These are phyloP conservation scores for Acanthamoeba healyi DNA, from an alignment of 208 protist genomes.

Conservation along the genomic window DNA sequence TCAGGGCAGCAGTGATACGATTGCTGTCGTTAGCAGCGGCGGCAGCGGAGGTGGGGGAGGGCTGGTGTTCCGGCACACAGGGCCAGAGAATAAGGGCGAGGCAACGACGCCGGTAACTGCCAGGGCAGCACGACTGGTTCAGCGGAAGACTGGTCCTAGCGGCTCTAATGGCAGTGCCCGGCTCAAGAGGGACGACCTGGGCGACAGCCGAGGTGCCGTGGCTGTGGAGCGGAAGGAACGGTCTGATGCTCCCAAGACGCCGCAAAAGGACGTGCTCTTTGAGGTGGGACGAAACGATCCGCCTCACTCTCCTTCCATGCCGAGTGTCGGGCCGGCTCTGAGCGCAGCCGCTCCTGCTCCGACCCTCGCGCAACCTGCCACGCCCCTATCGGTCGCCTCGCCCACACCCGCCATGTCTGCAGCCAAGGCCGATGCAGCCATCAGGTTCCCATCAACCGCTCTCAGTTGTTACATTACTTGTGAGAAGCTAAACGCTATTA, in stretches of 20 bases:
- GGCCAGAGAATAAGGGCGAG: constrained; percentile 28
- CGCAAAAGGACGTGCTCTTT: background rate
- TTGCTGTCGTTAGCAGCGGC: background rate
- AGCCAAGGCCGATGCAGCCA: background rate
- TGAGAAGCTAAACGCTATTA: no score
- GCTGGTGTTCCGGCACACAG: constrained; percentile 1
- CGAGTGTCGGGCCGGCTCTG: background rate
- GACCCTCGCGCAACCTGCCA: background rate
- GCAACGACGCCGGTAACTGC: background rate
- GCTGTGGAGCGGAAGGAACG: background rate
- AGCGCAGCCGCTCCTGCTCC: background rate
- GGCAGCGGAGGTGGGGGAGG: background rate
- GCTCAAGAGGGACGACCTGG: background rate
- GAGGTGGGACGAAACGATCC: background rate
- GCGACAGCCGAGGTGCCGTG: background rate
- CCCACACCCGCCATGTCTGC: background rate
- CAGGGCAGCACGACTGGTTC: background rate
- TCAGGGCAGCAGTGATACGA: background rate
- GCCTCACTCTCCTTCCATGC: background rate
- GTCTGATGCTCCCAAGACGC: background rate
- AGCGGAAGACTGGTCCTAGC: background rate
- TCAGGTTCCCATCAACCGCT: background rate
- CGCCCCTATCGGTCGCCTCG: background rate
- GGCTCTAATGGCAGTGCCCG: background rate
- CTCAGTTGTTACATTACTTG: background rate